Conservation (phyloP, 139 green algal genomes). For the Chlorella vulgaris region DNA sequence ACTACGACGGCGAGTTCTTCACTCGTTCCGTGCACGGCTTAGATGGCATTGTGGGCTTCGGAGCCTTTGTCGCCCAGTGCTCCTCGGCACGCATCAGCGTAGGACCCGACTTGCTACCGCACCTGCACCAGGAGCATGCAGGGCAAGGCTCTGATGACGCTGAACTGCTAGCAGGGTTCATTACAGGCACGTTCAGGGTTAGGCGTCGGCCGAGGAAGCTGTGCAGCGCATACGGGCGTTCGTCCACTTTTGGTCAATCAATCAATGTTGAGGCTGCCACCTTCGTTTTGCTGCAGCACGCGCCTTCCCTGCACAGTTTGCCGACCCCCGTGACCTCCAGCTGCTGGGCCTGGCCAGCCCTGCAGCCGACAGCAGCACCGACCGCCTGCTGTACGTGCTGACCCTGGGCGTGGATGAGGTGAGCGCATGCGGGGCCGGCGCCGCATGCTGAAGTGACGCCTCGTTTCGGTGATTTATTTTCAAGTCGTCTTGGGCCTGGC, state of each 20-base stretch:
- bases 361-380: background rate
- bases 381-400: constrained; percentile 28
- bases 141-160: background rate
- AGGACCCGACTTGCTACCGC: background rate
- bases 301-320: constrained; percentile 1
- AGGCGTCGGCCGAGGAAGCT: too few relatives aligned
- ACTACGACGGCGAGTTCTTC: constrained; percentile 32
- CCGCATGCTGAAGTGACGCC: too few relatives aligned
- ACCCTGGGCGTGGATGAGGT: constrained; percentile 33
- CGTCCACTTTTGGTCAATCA: too few relatives aligned
- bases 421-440: too few relatives aligned
- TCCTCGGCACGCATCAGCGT: background rate
- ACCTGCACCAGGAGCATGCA: constrained; percentile 2
- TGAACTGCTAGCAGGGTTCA: constrained; percentile 23
- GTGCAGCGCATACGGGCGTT: too few relatives aligned
- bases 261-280: too few relatives aligned
- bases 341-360: constrained; percentile 12
- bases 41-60: background rate
- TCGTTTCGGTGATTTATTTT: too few relatives aligned
- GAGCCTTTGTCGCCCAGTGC: background rate
- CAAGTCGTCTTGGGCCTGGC: too few relatives aligned
- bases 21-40: background rate
- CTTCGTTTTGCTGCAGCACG: constrained; percentile 12
- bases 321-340: constrained; percentile 7
- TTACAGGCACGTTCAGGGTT: constrained; percentile 10